Conservation (phyloP, 176 grass and related monocot species). For the Carex littledalei region DNA sequence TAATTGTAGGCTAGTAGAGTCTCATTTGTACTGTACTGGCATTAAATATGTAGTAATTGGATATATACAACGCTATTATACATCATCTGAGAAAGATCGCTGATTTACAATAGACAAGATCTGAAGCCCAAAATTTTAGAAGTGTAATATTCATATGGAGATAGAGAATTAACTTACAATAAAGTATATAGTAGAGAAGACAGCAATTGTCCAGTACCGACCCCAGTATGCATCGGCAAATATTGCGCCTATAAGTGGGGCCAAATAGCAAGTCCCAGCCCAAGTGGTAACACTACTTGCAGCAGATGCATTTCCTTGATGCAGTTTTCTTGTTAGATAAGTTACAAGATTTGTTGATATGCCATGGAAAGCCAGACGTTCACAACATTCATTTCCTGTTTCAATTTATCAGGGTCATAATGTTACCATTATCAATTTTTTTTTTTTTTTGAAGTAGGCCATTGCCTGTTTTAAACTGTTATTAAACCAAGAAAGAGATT, state of each 20-base stretch:
- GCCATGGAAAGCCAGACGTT: slow-evolving; percentile 78
- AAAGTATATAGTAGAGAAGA: slow-evolving; percentile 81
- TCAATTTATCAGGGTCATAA: neutral
- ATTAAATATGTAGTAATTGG: neutral
- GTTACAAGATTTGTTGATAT: slow-evolving; percentile 81
- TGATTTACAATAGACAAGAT: neutral
- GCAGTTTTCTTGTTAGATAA: slow-evolving; percentile 76
- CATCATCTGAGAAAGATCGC: neutral
- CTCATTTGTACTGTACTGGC: neutral
- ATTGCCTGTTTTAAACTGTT: too few relatives aligned
- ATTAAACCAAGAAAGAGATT: too few relatives aligned
- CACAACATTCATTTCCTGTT: slow-evolving; percentile 78
- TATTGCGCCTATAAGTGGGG: slow-evolving; percentile 74
- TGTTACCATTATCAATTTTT: neutral
- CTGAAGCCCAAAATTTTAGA: neutral
- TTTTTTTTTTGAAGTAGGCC: too few relatives aligned
- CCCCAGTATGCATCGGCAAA: slow-evolving; percentile 93
- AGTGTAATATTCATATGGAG: neutral
- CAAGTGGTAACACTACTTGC: slow-evolving; percentile 79
- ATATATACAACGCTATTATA: neutral
- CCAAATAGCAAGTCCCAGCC: slow-evolving; percentile 77
- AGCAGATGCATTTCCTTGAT: slow-evolving; percentile 73
- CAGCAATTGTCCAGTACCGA: slow-evolving; percentile 75
- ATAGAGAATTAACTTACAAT: slow-evolving; percentile 48
- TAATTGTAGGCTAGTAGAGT: neutral